Evolutionary conservation across 345 rosid genomes (phyloP).

Genomic region (Camelina laxa): DNA sequence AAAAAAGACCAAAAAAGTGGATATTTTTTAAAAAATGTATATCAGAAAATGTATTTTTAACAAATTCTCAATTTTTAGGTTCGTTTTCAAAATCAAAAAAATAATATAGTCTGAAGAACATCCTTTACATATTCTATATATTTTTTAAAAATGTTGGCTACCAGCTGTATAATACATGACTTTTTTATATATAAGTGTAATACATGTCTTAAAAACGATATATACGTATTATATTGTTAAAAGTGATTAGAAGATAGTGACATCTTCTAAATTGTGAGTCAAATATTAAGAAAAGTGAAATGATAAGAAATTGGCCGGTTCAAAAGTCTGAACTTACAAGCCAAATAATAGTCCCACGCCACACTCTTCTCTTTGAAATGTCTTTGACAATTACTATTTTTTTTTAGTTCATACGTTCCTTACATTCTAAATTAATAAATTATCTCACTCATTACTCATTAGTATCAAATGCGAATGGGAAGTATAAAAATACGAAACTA

Average conservation of each 20-base stretch:
- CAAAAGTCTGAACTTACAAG: conserved; percentile 45
- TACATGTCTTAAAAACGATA: not conserved
- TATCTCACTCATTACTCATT: not conserved
- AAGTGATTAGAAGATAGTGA: conserved; percentile 36
- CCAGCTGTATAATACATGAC: conserved; percentile 14
- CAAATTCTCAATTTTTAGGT: not conserved
- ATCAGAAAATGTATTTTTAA: no score
- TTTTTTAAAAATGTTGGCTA: not conserved
- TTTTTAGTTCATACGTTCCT: not conserved
- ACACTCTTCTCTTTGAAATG: conserved; percentile 36
- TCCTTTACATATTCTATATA: not conserved
- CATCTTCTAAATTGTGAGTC: conserved; percentile 27
- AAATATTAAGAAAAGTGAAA: conserved; percentile 28
- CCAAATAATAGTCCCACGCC: conserved; percentile 42
- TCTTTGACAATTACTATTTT: conserved; percentile 30
- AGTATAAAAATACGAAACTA: conserved; percentile 4
- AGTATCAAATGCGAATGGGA: conserved; percentile 26
- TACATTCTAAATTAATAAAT: not conserved
- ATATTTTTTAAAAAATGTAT: no score
- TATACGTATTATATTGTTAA: not conserved
- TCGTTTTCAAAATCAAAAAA: conserved; percentile 2
- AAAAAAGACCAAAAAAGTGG: no score
- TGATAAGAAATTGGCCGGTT: conserved; percentile 41
- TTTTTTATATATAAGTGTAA: not conserved
- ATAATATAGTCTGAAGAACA: not conserved